These are phyloP conservation scores for Stachybotrys chlorohalonatus DNA, from an alignment of 2,329 filamentous ascomycete species.

Conservation along the genomic window DNA sequence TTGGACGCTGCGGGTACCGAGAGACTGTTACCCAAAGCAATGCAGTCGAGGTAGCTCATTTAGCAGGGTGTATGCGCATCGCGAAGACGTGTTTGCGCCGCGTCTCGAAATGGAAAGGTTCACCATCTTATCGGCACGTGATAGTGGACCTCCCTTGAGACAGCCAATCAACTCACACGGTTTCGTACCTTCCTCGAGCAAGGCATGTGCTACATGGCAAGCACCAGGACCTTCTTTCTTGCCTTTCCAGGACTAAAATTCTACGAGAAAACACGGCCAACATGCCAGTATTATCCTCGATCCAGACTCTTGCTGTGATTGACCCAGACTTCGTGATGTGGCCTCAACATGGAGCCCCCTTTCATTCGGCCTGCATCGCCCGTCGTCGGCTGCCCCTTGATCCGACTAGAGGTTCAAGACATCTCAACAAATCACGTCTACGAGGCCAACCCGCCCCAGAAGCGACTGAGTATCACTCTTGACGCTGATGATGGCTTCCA, in stretches of 20 bases:
- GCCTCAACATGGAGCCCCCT: background rate
- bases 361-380: slow-evolving; percentile 20
- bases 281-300: background rate
- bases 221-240: background rate
- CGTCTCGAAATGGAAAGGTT: slow-evolving; percentile 9
- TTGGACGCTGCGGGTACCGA: background rate
- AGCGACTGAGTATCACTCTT: slow-evolving; percentile 16
- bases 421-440: slow-evolving; percentile 10
- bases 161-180: slow-evolving; percentile 14
- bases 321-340: background rate
- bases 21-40: background rate
- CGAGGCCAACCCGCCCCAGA: slow-evolving; percentile 9
- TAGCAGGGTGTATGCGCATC: background rate
- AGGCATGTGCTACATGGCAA: too few species aligned
- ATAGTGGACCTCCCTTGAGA: background rate
- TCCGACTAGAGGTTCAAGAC: slow-evolving; percentile 18
- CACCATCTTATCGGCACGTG: slow-evolving; percentile 11
- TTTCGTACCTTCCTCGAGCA: background rate
- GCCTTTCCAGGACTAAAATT: background rate
- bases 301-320: background rate
- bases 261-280: background rate
- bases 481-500: slow-evolving; percentile 12
- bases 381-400: slow-evolving; percentile 18
- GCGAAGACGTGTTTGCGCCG: slow-evolving; percentile 5
- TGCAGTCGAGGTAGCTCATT: background rate